phyloP scores from a whole-genome alignment of 495 filamentous ascomycete genomes.

The Clavariopsis aquatica region DNA sequence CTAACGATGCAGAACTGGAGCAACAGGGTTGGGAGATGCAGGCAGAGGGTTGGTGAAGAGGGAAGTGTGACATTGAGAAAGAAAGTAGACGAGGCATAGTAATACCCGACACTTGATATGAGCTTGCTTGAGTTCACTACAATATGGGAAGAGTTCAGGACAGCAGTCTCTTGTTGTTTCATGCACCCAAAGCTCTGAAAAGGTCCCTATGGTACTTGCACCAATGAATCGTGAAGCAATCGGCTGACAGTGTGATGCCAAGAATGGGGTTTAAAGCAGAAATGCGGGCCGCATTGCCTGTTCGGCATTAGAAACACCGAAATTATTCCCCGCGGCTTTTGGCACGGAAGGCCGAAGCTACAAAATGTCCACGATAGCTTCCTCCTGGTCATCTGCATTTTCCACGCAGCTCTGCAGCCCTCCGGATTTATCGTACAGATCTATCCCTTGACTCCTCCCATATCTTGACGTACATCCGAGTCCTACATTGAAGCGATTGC shows the following conservation, averaged over 20 bases:
- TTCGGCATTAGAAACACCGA: slow-evolving; percentile 19
- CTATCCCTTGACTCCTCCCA: no score
- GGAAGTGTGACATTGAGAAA: background rate
- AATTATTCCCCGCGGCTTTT: slow-evolving; percentile 12
- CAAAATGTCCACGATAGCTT: slow-evolving; percentile 19
- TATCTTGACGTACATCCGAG: background rate
- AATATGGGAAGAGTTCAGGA: background rate
- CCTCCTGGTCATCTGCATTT: slow-evolving; percentile 1
- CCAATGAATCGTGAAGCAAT: slow-evolving; percentile 8
- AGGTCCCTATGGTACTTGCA: background rate
- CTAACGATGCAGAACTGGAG: slow-evolving; percentile 22
- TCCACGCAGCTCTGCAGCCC: no score
- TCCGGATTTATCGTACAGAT: no score
- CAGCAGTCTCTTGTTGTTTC: background rate
- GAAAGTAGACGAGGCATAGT: background rate
- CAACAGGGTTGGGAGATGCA: slow-evolving; percentile 37
- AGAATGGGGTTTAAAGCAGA: slow-evolving; percentile 8
- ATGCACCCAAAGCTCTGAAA: background rate
- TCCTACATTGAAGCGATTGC: background rate
- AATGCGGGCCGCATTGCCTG: slow-evolving; percentile 21
- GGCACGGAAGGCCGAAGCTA: slow-evolving; percentile 1
- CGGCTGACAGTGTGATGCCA: slow-evolving; percentile 3
- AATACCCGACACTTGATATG: background rate
- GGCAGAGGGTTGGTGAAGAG: slow-evolving; percentile 37
- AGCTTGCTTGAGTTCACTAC: background rate